Evolutionary conservation across 2,329 filamentous ascomycete genomes (phyloP).

Genomic region (Sordariomycetes sp.): DNA sequence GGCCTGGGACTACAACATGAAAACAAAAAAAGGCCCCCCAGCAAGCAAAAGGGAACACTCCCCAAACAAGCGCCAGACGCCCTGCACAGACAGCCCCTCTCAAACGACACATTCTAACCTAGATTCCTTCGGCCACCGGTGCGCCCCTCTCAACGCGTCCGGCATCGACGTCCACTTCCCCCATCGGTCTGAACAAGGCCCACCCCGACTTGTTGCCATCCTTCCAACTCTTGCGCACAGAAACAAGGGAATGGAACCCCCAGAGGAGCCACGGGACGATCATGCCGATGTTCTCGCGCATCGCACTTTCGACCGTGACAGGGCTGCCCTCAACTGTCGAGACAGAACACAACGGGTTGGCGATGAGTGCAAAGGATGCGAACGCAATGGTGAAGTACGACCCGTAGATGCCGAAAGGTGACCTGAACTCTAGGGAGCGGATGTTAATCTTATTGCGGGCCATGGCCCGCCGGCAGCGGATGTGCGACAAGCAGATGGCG

Average conservation of each 20-base stretch:
- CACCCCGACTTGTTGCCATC: background rate
- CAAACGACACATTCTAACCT: background rate
- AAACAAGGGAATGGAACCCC: background rate
- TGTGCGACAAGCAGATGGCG: constrained; percentile 28
- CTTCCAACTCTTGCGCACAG: background rate
- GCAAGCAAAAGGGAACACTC: background rate
- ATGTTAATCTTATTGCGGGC: constrained; percentile 21
- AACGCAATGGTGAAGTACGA: constrained; percentile 12
- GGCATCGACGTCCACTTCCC: background rate
- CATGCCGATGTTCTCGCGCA: constrained; percentile 15
- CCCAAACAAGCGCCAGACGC: background rate
- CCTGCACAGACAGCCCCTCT: background rate
- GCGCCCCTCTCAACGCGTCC: background rate
- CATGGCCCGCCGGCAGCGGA: constrained; percentile 28
- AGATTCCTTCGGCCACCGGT: background rate
- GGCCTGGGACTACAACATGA: background rate
- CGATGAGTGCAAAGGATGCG: constrained; percentile 15
- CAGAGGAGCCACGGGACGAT: constrained; percentile 10
- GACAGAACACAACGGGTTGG: constrained; percentile 15
- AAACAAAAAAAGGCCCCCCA: background rate
- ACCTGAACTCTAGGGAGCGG: constrained; percentile 17
- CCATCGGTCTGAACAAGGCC: constrained; percentile 1
- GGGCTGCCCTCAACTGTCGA: constrained; percentile 9
- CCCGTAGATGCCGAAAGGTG: constrained; percentile 14
- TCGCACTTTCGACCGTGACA: constrained; percentile 7